Percentiles rank a stretch among this genome's conserved stretches.
Conservation (phyloP, 495 filamentous ascomycete species). For the Penicillium pancosmium region DNA sequence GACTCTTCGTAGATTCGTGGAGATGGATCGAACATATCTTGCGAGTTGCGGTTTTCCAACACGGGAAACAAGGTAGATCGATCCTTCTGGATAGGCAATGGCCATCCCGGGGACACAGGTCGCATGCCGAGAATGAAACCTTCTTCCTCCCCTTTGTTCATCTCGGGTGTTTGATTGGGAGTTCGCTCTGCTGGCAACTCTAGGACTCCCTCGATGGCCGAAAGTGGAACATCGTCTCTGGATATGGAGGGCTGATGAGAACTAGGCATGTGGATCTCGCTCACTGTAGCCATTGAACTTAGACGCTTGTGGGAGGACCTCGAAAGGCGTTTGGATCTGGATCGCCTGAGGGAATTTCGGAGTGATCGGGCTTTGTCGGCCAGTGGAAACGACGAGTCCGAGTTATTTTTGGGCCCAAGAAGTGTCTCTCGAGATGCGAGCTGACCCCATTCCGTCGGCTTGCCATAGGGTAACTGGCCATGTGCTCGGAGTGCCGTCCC, state of each 20-base stretch:
- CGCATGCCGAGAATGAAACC: constrained; percentile 35
- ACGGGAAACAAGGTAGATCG: constrained; percentile 32
- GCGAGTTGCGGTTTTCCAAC: constrained; percentile 22
- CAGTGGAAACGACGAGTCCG: constrained; percentile 32
- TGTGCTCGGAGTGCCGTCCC: constrained; percentile 39
- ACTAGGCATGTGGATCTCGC: constrained; percentile 26
- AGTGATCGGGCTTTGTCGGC: constrained; percentile 33
- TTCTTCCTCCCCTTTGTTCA: constrained; percentile 21
- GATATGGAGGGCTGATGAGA: constrained; percentile 18
- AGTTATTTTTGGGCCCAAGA: constrained; percentile 19
- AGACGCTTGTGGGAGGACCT: constrained; percentile 24
- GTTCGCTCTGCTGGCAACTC: constrained; percentile 47
- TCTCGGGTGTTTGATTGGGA: constrained; percentile 46
- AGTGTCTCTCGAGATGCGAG: constrained; percentile 46
- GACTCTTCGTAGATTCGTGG: constrained; percentile 30
- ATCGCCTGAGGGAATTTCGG: constrained; percentile 36
- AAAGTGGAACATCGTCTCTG: constrained; percentile 39
- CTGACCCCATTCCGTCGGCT: constrained; percentile 46
- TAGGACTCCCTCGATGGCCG: constrained; percentile 43
- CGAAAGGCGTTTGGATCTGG: constrained; percentile 33
- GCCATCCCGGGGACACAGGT: constrained; percentile 39
- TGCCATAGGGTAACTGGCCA: constrained; percentile 43
- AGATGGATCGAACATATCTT: constrained; percentile 16
- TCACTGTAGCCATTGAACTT: constrained; percentile 36
- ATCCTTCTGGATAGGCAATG: constrained; percentile 27